phyloP scores from a whole-genome alignment of 768 basidiomycete species.

The Tremella mesenterica region DNA sequence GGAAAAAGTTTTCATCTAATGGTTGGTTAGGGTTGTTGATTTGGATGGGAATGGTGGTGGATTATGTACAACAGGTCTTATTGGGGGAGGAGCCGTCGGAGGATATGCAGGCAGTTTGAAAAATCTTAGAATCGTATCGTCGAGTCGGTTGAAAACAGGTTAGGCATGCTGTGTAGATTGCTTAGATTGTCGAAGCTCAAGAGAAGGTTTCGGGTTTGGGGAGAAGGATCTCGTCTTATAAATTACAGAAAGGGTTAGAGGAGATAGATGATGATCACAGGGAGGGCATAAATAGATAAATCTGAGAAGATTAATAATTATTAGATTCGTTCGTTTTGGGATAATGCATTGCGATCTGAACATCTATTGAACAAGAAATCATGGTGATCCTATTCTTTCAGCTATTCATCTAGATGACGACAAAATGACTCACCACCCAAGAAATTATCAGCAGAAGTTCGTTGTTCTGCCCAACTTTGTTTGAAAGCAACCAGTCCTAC shows the following conservation, averaged over 20 bases:
- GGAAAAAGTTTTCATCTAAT: slow-evolving; percentile 79
- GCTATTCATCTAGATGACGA: neutral
- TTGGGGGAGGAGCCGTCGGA: slow-evolving; percentile 1
- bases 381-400: neutral
- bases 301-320: no score
- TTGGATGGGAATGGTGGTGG: slow-evolving; percentile 68
- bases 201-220: no score
- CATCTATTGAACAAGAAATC: neutral
- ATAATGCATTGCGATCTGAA: neutral
- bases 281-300: no score
- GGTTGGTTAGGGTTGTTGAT: slow-evolving; percentile 82
- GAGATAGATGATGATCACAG: no score
- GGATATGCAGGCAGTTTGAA: neutral
- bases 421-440: slow-evolving; percentile 31
- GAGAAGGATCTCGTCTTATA: no score
- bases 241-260: no score
- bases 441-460: slow-evolving; percentile 31
- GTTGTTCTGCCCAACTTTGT: slow-evolving; percentile 31
- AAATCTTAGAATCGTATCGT: neutral
- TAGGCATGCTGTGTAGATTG: no score
- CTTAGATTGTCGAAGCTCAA: no score
- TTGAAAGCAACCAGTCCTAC: slow-evolving; percentile 43
- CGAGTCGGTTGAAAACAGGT: no score
- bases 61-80: slow-evolving; percentile 50
- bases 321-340: neutral